Evolutionary conservation across 345 rosid genomes (phyloP).

Genomic region (Linum trigynum): DNA sequence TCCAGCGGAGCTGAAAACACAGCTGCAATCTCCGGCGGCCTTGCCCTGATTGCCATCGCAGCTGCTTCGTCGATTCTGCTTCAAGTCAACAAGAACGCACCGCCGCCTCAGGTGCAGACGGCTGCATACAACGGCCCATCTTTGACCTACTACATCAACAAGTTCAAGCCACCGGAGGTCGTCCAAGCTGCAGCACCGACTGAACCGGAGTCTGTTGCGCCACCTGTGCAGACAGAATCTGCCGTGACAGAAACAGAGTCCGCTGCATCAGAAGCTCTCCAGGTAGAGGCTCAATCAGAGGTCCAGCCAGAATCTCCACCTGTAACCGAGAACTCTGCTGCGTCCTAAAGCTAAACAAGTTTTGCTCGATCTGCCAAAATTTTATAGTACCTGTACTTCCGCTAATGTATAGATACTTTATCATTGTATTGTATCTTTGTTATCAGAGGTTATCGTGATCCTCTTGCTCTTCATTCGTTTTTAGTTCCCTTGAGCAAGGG

Average conservation of each 20-base stretch:
- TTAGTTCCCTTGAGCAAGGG: too few species aligned
- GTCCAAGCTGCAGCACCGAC: constrained; percentile 39
- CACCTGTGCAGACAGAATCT: constrained; percentile 8
- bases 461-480: too few species aligned
- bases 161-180: constrained; percentile 59
- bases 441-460: too few species aligned
- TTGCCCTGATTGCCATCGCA: constrained; percentile 54
- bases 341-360: constrained; percentile 17
- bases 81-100: constrained; percentile 53
- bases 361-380: background rate
- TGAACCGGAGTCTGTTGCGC: constrained; percentile 24
- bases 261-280: constrained; percentile 29
- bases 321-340: constrained; percentile 5
- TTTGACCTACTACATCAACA: constrained; percentile 81
- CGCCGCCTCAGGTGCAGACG: constrained; percentile 27
- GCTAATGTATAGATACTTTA: background rate
- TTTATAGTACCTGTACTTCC: background rate
- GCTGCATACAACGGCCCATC: constrained; percentile 64
- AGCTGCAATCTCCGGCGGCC: constrained; percentile 48
- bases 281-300: constrained; percentile 35
- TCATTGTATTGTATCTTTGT: too few species aligned
- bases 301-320: constrained; percentile 20
- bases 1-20: constrained; percentile 72
- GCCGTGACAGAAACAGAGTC: constrained; percentile 11
- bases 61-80: constrained; percentile 63